Evolutionary conservation across 306 rosid species (phyloP).

Genomic region (Glycyrrhiza uralensis): DNA sequence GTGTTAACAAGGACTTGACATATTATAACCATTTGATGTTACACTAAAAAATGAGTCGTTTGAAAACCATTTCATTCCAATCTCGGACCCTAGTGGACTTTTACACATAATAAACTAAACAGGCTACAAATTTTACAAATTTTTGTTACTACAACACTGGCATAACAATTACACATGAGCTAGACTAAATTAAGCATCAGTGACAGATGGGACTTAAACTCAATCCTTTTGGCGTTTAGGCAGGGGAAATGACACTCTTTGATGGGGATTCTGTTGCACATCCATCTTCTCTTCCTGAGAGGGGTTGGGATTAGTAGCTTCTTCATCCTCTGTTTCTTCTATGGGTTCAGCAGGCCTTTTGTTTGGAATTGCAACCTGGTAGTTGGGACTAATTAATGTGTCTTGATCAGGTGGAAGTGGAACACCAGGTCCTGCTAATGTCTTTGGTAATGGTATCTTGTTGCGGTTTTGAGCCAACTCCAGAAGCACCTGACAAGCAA

Average conservation of each 20-base stretch:
- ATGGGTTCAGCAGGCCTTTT: constrained; percentile 57
- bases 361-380: constrained; percentile 73
- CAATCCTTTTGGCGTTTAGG: constrained; percentile 51
- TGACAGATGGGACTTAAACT: background rate
- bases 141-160: no score
- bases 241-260: constrained; percentile 76
- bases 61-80: background rate
- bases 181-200: background rate
- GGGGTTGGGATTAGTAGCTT: constrained; percentile 42
- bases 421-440: constrained; percentile 63
- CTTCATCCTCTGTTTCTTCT: constrained; percentile 81
- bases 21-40: background rate
- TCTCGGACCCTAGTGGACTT: background rate
- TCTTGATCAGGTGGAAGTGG: constrained; percentile 80
- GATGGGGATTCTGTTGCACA: constrained; percentile 52
- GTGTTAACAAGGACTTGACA: background rate
- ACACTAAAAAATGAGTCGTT: background rate
- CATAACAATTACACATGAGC: background rate
- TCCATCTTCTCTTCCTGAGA: constrained; percentile 60
- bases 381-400: constrained; percentile 73
- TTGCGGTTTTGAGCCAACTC: constrained; percentile 82
- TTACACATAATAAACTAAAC: background rate
- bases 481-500: constrained; percentile 53
- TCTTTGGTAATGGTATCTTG: constrained; percentile 71
- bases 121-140: background rate